Evolutionary conservation across 495 filamentous ascomycete genomes (phyloP).

Genomic region (Penicillium bovifimosum): DNA sequence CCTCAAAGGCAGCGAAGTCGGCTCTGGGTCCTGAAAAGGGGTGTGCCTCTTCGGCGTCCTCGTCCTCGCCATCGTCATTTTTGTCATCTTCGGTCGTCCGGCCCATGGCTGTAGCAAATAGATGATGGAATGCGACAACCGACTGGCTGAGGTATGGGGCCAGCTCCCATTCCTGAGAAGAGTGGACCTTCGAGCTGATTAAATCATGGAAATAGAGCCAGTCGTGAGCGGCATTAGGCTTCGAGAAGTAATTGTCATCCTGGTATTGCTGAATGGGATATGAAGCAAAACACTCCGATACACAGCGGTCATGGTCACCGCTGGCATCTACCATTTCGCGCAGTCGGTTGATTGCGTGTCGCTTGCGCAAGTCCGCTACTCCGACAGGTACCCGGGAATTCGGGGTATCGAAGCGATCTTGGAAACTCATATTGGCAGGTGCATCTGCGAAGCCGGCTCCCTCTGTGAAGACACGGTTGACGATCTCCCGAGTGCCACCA

Average conservation of each 20-base stretch:
- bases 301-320: constrained; percentile 81
- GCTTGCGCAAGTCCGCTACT: constrained; percentile 71
- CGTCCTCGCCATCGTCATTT: constrained; percentile 46
- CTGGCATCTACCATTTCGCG: constrained; percentile 83
- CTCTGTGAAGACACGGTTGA: constrained; percentile 78
- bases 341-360: constrained; percentile 70
- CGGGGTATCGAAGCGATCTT: constrained; percentile 26
- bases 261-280: constrained; percentile 86
- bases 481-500: constrained; percentile 75
- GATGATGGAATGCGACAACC: constrained; percentile 81
- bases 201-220: constrained; percentile 93
- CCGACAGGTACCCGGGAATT: constrained; percentile 35
- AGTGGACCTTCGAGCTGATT: constrained; percentile 66
- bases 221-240: constrained; percentile 80
- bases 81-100: constrained; percentile 29
- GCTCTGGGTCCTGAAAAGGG: constrained; percentile 79
- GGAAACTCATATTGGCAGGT: constrained; percentile 30
- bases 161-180: constrained; percentile 83
- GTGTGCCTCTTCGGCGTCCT: constrained; percentile 48
- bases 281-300: constrained; percentile 73
- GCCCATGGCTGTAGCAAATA: constrained; percentile 63
- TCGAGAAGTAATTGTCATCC: constrained; percentile 85
- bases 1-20: constrained; percentile 72
- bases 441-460: constrained; percentile 75
- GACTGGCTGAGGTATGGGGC: constrained; percentile 78